These are phyloP conservation scores for Diaporthe sp. DNA, from an alignment of 2,329 filamentous ascomycete species.

Conservation along the genomic window DNA sequence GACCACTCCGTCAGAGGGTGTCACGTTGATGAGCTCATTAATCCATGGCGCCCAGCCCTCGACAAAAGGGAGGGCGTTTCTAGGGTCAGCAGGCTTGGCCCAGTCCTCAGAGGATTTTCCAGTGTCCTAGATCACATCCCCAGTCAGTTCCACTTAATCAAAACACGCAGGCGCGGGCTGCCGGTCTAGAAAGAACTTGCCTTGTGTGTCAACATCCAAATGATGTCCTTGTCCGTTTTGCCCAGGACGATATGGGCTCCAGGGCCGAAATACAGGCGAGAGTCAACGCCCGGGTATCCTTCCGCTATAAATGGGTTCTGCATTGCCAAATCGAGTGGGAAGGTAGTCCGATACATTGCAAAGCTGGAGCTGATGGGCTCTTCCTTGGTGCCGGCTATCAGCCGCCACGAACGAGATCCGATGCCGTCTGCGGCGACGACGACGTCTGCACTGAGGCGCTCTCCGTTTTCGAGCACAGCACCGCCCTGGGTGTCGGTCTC, in stretches of 20 bases:
- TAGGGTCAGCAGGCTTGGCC: not conserved
- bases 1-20: not conserved
- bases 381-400: not conserved
- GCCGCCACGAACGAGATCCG: not conserved
- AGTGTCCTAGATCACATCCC: not conserved
- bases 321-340: not conserved
- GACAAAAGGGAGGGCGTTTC: not conserved
- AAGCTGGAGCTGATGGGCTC: not conserved
- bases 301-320: not conserved
- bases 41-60: not conserved
- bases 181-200: not conserved
- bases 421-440: constrained; percentile 1
- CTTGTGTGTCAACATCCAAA: not conserved
- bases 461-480: not conserved
- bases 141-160: not conserved
- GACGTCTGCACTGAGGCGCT: not conserved
- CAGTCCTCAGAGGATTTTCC: not conserved
- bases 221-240: not conserved
- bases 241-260: not conserved
- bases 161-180: not conserved
- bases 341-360: not conserved
- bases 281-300: not conserved
- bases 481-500: not conserved
- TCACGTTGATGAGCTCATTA: not conserved
- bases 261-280: not conserved